These are phyloP conservation scores for Sclerotinia nivalis DNA, from an alignment of 2,329 filamentous ascomycete genomes.

Conservation along the genomic window DNA sequence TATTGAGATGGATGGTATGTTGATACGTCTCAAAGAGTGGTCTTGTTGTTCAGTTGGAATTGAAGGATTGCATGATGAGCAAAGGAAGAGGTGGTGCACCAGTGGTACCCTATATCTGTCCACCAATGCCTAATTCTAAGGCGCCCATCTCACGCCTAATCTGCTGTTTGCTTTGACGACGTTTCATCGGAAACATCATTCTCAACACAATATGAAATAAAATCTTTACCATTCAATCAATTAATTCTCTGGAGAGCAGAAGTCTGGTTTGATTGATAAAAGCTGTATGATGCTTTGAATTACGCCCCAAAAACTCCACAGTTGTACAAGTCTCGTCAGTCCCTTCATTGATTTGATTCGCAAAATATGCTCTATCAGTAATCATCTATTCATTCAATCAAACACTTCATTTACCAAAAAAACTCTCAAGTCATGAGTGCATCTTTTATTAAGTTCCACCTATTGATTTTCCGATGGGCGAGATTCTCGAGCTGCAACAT, in stretches of 20 bases:
- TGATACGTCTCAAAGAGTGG: slow-evolving; percentile 10
- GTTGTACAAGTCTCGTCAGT: neutral
- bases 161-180: neutral
- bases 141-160: slow-evolving; percentile 1
- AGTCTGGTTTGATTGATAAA: slow-evolving; percentile 1
- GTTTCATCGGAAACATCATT: neutral
- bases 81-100: neutral
- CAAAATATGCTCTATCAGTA: neutral
- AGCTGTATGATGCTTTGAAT: slow-evolving; percentile 2
- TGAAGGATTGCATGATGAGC: neutral
- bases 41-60: slow-evolving; percentile 2
- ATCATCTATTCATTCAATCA: neutral
- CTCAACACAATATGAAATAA: neutral
- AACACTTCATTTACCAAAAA: neutral
- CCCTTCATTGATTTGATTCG: neutral
- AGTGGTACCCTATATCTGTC: neutral
- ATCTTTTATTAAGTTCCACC: neutral
- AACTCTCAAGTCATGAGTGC: neutral
- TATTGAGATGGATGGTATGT: neutral
- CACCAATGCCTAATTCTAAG: slow-evolving; percentile 4
- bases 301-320: too few relatives aligned
- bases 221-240: neutral
- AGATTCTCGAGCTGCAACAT: neutral
- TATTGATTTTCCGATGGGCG: neutral
- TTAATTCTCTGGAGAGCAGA: neutral